phyloP scores from a whole-genome alignment of 805 yeast species.

The Clavispora santaluciae region DNA sequence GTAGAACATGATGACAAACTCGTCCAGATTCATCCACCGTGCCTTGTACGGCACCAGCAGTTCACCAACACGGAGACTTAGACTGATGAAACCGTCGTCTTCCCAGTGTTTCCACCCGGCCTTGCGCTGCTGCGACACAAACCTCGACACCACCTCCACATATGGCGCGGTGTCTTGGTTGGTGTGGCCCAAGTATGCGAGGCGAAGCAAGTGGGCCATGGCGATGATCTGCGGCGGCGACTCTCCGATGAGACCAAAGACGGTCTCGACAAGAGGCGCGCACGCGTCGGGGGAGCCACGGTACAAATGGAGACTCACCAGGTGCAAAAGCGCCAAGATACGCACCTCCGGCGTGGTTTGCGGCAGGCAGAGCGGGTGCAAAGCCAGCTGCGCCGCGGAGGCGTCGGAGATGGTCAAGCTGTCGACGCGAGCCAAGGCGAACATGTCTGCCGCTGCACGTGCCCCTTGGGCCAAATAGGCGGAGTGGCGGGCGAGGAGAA shows the following conservation, averaged over 20 bases:
- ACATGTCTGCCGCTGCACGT: constrained; percentile 19
- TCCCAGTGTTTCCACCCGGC: constrained; percentile 24
- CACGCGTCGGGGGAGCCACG: constrained; percentile 24
- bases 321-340: constrained; percentile 21
- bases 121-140: constrained; percentile 16
- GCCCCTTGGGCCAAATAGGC: constrained; percentile 7
- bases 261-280: neutral
- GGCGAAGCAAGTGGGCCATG: constrained; percentile 21
- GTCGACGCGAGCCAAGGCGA: constrained; percentile 27
- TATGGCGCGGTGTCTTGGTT: constrained; percentile 18
- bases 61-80: neutral
- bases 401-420: constrained; percentile 24
- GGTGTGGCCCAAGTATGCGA: constrained; percentile 23
- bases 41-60: constrained; percentile 19
- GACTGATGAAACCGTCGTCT: constrained; percentile 21
- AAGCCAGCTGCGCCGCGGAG: constrained; percentile 20
- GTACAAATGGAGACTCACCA: constrained; percentile 26
- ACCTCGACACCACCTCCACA: constrained; percentile 16
- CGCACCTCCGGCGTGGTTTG: constrained; percentile 12
- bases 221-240: constrained; percentile 29
- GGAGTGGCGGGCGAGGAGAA: constrained; percentile 4
- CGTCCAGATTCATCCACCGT: constrained; percentile 41
- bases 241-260: neutral
- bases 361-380: constrained; percentile 12
- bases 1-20: constrained; percentile 37